Base-by-base conservation (phyloP, 495 filamentous ascomycete species). In the Aspergillus leporis region DNA sequence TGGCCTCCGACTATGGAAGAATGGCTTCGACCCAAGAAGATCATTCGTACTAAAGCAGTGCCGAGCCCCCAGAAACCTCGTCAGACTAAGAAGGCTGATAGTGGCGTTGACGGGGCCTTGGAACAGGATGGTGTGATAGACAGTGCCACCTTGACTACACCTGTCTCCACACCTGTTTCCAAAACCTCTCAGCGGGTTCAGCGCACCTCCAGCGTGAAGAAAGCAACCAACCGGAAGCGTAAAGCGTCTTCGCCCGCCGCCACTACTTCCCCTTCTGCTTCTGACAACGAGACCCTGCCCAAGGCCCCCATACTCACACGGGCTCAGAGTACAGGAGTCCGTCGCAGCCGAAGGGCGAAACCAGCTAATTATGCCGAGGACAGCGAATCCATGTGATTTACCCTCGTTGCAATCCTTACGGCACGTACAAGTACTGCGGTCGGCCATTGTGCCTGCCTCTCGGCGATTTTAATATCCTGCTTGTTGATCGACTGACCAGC, bases 1-100 rank as follows among this genome's bases (percentile, higher is more conserved):
- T 97, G 94, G 93, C 93, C 91, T 0, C 79, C 83, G 0, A 90
- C 90, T 1, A 90, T 88, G 81, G 94, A 97, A 69, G 89, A 93
- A 53, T 97, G 92, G 93, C 76, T 97, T 45, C 82, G 89, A 55
- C 92, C 92, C 60, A 96, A 94, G 74, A 82, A 86, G 56, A 77
- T 86, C 36, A 73, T 87, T 0, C 89, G 86, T 61, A 83, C 84
- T 54, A 92, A 79, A 50, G 32, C 74, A 57, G 8, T 61, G 0
- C 45, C 53, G 48, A 74, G 66, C 48, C 64, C 70, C 28, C 60
- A 50, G 1, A 68, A 68, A 52, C 52, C 62, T 9, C 50, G 53
- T 8, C 50, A 52, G 7, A 36, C 63, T 3, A 71, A 69, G 46
- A 72, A 72, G 46, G 43, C 49, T 8, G 70, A 70, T 25, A 54